A percentile compares a stretch with the other conserved stretches of the same genome.
Evolutionary conservation across 192 early-diverging fungal genomes (phyloP).

Genomic region (Coemansia sp.): DNA sequence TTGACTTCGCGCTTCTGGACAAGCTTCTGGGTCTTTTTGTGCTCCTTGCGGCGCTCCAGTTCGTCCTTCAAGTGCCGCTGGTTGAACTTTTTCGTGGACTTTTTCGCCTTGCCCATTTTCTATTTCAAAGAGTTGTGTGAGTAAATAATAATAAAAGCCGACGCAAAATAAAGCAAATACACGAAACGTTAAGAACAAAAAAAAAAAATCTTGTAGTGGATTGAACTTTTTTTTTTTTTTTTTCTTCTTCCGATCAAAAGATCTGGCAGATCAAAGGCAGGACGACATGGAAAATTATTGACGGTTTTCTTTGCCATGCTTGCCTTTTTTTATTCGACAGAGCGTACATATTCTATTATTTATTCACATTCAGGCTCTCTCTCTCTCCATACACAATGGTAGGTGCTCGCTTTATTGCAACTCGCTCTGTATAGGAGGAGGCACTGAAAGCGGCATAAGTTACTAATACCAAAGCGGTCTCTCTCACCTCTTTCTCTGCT

Average conservation of each 20-base stretch:
- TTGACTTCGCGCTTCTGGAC: conserved; percentile 60
- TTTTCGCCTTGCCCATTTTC: conserved; percentile 54
- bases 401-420: not conserved
- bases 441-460: not conserved
- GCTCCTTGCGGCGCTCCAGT: conserved; percentile 59
- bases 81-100: conserved; percentile 76
- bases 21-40: conserved; percentile 60
- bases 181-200: not conserved
- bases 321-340: not conserved
- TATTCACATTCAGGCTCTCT: not conserved
- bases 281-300: not conserved
- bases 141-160: not conserved
- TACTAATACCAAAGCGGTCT: not conserved
- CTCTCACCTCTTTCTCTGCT: not conserved
- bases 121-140: not conserved
- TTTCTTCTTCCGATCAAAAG: not conserved
- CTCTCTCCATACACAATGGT: conserved; percentile 5
- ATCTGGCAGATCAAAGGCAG: conserved; percentile 1
- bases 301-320: not conserved
- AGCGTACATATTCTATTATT: not conserved
- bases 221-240: not conserved
- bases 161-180: not conserved
- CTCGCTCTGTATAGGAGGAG: not conserved
- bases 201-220: not conserved
- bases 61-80: conserved; percentile 72